Evolutionary conservation across 2,329 filamentous ascomycete genomes (phyloP), one percentile per base, ranked within the genome.

Genomic region (Clonostachys byssicola): DNA sequence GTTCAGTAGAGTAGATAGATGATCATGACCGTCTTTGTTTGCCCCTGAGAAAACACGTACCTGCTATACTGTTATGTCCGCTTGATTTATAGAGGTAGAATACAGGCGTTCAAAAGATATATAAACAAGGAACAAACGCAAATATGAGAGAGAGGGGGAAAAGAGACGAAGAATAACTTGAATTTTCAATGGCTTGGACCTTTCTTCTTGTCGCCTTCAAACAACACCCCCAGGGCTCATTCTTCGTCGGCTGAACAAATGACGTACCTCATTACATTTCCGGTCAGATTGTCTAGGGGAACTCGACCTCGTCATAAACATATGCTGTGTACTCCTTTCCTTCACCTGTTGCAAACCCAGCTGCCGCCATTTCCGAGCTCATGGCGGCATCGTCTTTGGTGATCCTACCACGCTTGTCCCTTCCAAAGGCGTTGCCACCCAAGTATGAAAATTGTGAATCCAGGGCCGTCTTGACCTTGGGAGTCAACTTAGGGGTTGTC

Each of bases 291-390:
- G 16, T 46, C 43, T 54, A 74, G 34, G 76, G 75, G 48, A 97
- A 83, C 62, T 94, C 89, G 63, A 97, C 88, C 64, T 96, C 89
- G 70, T 97, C 99, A 74, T 92, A 96, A 62, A 97, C 94, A 69
- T 95, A 99, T 39, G 94, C 87, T 50, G 90, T 94, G 73, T 97
- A 99, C 65, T 96, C 91, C 56, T 81, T 77, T 46, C 85, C 85
- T 49, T 91, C 88, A 16, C 81, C 83, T 40, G 81, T 79, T 20
- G 75, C 77, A 44, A 86, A 65, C 23, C 83, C 87, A 5, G 85
- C 86, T 4, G 87, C 85, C 39, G 90, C 89, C 80, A 96, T 88
- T 57, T 97, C 92, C 36, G 84, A 86, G 40, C 88, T 84, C 60
- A 89, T 69, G 30, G 82, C 75, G 13, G 85, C 84, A 60, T 97